Conservation (phyloP, 2,329 filamentous ascomycete genomes). For the Plectosphaerella cucumerina region DNA sequence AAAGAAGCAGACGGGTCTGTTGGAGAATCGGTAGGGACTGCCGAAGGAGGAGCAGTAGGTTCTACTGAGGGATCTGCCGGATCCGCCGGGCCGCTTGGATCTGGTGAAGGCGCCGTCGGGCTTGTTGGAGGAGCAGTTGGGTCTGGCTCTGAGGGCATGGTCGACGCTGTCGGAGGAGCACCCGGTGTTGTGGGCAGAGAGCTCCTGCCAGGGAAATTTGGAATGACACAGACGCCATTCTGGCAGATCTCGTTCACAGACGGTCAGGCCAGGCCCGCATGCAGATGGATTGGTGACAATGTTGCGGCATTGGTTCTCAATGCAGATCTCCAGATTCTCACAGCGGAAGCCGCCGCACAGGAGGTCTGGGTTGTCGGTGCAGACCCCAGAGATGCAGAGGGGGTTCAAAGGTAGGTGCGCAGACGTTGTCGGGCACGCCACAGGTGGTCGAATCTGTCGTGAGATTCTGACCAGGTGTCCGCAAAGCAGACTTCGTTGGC, state of each 20-base stretch:
- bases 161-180: too few species aligned
- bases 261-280: neutral
- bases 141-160: too few species aligned
- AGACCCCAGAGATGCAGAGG: neutral
- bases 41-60: neutral
- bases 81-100: too few species aligned
- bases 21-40: neutral
- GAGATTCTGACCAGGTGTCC: neutral
- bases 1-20: neutral
- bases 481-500: neutral
- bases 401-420: neutral
- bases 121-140: too few species aligned
- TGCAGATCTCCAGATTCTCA: neutral
- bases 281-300: neutral
- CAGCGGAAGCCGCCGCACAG: neutral
- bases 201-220: too few species aligned
- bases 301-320: neutral
- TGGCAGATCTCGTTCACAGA: neutral
- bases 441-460: neutral
- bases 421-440: neutral
- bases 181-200: too few species aligned
- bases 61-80: too few species aligned
- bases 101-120: too few species aligned
- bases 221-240: neutral
- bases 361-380: neutral